Evolutionary conservation across 176 grass and related monocot species (phyloP).

Genomic region (Miscanthus lutarioriparius): DNA sequence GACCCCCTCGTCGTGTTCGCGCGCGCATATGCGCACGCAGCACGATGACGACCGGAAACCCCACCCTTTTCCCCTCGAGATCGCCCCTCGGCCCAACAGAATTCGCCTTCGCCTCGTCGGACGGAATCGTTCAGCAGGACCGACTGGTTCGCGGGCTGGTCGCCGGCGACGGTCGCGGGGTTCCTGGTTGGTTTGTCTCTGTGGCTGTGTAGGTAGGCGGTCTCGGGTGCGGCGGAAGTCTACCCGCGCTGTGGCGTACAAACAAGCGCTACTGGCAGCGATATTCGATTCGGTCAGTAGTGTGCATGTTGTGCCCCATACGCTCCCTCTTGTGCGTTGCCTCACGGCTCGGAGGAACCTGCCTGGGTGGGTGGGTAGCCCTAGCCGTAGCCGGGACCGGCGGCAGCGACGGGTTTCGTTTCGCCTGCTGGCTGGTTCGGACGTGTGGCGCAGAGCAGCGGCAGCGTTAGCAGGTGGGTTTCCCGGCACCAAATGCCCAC

Average conservation of each 20-base stretch:
- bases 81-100: not conserved
- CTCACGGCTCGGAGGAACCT: not conserved
- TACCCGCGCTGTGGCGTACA: not conserved
- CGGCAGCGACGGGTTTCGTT: not conserved
- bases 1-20: not conserved
- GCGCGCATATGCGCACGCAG: not conserved
- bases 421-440: not conserved
- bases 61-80: not conserved
- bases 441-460: not conserved
- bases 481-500: not conserved
- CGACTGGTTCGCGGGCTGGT: not conserved
- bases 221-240: too few species aligned
- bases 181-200: too few species aligned
- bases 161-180: not conserved
- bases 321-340: slow-evolving; percentile 14
- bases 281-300: not conserved
- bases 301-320: not conserved
- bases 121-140: not conserved
- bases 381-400: not conserved
- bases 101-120: not conserved
- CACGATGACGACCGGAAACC: not conserved
- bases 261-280: not conserved
- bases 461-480: not conserved
- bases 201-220: not conserved
- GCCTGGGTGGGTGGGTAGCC: not conserved